These are phyloP conservation scores for Coniochaeta sp. DNA, from an alignment of 2,329 filamentous ascomycete species.

Conservation along the genomic window DNA sequence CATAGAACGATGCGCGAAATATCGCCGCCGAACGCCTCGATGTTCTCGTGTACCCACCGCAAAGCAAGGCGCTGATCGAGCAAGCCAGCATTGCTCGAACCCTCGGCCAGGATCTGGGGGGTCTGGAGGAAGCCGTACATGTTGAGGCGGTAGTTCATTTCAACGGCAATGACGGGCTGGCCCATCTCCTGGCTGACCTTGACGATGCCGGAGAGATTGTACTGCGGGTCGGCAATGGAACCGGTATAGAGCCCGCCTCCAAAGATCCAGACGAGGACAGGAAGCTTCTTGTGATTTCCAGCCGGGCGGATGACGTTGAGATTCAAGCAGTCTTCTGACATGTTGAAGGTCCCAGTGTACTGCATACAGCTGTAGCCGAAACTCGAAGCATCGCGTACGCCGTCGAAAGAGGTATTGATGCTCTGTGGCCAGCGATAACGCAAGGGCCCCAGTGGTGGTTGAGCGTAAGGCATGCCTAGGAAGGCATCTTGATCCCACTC, in stretches of 20 bases:
- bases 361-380: slow-evolving; percentile 40
- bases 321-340: slow-evolving; percentile 24
- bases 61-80: slow-evolving; percentile 30
- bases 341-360: slow-evolving; percentile 28
- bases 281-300: slow-evolving; percentile 13
- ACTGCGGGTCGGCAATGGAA: slow-evolving; percentile 26
- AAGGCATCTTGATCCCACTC: slow-evolving; percentile 32
- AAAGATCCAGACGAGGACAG: slow-evolving; percentile 39
- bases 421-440: slow-evolving; percentile 28
- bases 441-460: slow-evolving; percentile 26
- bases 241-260: slow-evolving; percentile 33
- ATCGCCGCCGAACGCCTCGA: slow-evolving; percentile 23
- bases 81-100: slow-evolving; percentile 33
- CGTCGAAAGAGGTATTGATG: slow-evolving; percentile 30
- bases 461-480: slow-evolving; percentile 31
- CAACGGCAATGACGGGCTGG: slow-evolving; percentile 37
- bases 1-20: slow-evolving; percentile 26
- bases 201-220: slow-evolving; percentile 36
- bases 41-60: slow-evolving; percentile 30
- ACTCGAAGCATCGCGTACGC: slow-evolving; percentile 27
- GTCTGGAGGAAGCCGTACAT: slow-evolving; percentile 21
- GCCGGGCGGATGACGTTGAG: slow-evolving; percentile 31
- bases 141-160: slow-evolving; percentile 31
- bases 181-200: slow-evolving; percentile 36
- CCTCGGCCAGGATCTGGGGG: slow-evolving; percentile 21